A percentile compares a stretch with the other conserved stretches of the same genome.
These are phyloP conservation scores for Asterella californica DNA, from an alignment of 225 moss, liverwort and hornwort species.

Conservation along the genomic window DNA sequence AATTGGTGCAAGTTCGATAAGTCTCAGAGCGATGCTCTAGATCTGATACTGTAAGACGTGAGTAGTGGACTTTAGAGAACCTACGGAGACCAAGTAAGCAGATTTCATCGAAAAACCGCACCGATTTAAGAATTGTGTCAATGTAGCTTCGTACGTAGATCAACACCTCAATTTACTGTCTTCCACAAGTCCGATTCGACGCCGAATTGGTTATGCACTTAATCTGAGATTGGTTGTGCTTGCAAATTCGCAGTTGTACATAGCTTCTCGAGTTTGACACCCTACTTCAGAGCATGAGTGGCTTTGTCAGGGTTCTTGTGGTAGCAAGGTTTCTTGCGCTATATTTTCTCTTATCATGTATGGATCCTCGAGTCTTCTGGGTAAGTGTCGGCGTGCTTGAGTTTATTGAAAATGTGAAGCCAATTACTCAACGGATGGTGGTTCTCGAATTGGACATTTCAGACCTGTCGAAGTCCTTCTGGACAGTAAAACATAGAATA, in stretches of 20 bases:
- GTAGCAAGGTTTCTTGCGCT: neutral
- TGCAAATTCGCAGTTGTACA: slow-evolving; percentile 3
- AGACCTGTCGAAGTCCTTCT: neutral
- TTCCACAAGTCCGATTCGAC: no score
- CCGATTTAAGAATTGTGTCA: no score
- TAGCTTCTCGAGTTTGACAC: slow-evolving; percentile 9
- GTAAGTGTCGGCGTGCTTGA: neutral
- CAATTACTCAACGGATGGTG: neutral
- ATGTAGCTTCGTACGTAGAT: no score
- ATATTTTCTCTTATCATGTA: neutral
- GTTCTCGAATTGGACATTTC: neutral
- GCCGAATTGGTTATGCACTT: neutral
- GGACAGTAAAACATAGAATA: neutral
- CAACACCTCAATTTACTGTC: no score
- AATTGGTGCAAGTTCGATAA: no score
- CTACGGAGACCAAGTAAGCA: no score
- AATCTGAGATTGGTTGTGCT: slow-evolving; percentile 1
- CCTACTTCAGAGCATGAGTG: slow-evolving; percentile 2
- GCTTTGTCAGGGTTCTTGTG: neutral
- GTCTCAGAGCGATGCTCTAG: no score
- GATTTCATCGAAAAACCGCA: no score
- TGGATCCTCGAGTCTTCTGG: neutral
- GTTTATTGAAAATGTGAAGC: neutral
- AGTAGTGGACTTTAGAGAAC: no score
- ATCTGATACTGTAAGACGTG: no score